A percentile compares a stretch with the other conserved stretches of the same genome.
phyloP scores from a whole-genome alignment of 2,329 filamentous ascomycete species.

The Zymoseptoria pseudotritici region DNA sequence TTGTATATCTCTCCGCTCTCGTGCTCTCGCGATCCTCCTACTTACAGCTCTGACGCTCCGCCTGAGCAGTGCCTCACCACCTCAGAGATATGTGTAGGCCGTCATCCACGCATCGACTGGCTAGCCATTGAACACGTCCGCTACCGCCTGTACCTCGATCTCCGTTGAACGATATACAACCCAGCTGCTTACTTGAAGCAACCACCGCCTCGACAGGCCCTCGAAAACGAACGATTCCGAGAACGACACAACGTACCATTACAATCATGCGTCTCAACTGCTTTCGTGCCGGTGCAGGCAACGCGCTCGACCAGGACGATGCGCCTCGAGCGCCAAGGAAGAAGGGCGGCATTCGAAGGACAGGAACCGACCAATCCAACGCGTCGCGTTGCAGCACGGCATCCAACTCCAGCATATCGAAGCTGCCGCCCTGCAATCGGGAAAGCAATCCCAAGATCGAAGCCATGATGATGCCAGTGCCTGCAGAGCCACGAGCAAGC shows the following conservation, averaged over 20 bases:
- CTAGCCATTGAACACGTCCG: background rate
- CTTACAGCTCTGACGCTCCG: background rate
- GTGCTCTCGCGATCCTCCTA: background rate
- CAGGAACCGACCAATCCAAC: constrained; percentile 19
- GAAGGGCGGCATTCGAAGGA: constrained; percentile 15
- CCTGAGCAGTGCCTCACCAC: background rate
- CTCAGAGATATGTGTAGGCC: background rate
- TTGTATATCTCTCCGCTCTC: background rate
- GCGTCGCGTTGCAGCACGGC: constrained; percentile 23
- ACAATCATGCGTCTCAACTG: constrained; percentile 24
- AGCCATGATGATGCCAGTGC: constrained; percentile 30
- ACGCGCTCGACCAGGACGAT: constrained; percentile 14
- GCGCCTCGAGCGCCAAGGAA: constrained; percentile 14
- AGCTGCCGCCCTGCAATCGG: constrained; percentile 26
- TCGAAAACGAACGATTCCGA: background rate
- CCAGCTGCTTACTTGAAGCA: background rate
- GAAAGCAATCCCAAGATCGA: constrained; percentile 25
- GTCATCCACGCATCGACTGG: background rate
- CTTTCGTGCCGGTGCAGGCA: constrained; percentile 18
- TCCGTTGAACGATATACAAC: background rate
- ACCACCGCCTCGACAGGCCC: background rate
- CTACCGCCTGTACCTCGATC: background rate
- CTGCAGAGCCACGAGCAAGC: constrained; percentile 20
- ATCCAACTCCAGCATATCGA: constrained; percentile 26
- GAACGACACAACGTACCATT: background rate